Evolutionary conservation across 2,329 filamentous ascomycete species (phyloP).

Genomic region (Podosphaera aphanis): DNA sequence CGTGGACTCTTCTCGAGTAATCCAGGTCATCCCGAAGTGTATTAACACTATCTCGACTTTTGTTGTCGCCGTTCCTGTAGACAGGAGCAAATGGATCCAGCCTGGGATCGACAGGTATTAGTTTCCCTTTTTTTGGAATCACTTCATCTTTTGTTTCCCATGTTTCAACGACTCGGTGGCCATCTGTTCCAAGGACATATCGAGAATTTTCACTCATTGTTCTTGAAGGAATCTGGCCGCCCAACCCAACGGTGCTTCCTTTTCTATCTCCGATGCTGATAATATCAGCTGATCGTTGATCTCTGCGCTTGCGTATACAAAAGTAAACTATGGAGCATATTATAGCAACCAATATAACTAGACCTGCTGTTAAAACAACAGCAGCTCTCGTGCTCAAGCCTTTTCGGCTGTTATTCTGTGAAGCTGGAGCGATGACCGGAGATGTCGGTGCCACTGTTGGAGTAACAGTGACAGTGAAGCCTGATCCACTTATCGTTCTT

Average conservation of each 20-base stretch:
- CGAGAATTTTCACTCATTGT: constrained; percentile 17
- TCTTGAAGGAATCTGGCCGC: constrained; percentile 10
- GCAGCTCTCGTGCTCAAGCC: constrained; percentile 24
- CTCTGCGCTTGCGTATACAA: constrained; percentile 22
- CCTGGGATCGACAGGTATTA: constrained; percentile 37
- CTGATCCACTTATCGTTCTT: constrained; percentile 31
- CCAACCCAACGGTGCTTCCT: constrained; percentile 9
- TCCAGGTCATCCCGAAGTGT: constrained; percentile 42
- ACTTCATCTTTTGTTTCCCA: constrained; percentile 12
- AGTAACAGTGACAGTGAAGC: constrained; percentile 30
- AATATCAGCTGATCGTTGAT: constrained; percentile 19
- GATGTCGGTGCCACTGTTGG: constrained; percentile 19
- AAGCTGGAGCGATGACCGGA: constrained; percentile 2
- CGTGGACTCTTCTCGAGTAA: constrained; percentile 27
- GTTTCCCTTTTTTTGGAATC: constrained; percentile 24
- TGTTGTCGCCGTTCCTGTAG: constrained; percentile 27
- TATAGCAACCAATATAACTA: constrained; percentile 22
- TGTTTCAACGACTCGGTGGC: constrained; percentile 13
- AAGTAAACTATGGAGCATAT: constrained; percentile 19
- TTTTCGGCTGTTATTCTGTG: constrained; percentile 7
- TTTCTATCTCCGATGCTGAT: constrained; percentile 7
- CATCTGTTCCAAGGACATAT: constrained; percentile 16
- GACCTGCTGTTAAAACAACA: constrained; percentile 28
- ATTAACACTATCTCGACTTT: constrained; percentile 38
- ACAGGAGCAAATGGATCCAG: constrained; percentile 36